These are phyloP conservation scores for Stephanocyclus meneghinianus DNA, from an alignment of 352 stramenopile species.

Conservation along the genomic window DNA sequence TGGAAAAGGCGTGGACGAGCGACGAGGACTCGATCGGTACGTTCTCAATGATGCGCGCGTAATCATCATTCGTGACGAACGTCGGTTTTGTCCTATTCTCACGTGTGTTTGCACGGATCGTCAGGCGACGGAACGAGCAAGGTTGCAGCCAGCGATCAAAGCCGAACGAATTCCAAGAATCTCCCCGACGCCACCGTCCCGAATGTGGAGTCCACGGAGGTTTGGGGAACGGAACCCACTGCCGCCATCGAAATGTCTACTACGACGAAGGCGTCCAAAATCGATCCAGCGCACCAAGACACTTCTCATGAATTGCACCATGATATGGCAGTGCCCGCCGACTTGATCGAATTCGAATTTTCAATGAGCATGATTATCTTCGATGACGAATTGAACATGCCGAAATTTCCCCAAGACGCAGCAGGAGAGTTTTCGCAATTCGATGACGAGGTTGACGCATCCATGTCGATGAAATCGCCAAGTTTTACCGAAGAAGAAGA, in stretches of 20 bases:
- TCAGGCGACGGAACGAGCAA: neutral
- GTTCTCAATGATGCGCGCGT: too few relatives aligned
- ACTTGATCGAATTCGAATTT: neutral
- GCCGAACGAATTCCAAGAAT: neutral
- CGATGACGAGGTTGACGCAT: neutral
- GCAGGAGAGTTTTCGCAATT: neutral
- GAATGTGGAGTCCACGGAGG: neutral
- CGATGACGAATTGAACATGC: neutral
- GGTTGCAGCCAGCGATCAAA: neutral
- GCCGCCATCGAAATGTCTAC: neutral
- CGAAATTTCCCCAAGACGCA: neutral
- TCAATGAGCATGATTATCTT: constrained; percentile 4
- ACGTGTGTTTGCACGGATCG: neutral
- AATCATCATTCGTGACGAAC: too few relatives aligned
- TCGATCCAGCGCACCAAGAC: neutral
- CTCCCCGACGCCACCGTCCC: neutral
- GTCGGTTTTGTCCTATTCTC: too few relatives aligned
- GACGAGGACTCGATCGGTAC: too few relatives aligned
- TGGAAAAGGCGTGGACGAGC: too few relatives aligned
- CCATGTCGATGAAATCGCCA: neutral
- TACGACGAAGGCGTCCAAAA: neutral
- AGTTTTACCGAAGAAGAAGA: neutral
- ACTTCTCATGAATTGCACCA: neutral
- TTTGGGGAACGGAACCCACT: neutral
- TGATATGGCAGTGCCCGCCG: neutral